Percentiles rank a stretch among this genome's conserved stretches.
phyloP scores from a whole-genome alignment of 2,329 filamentous ascomycete genomes.

The Trichoderma sp. region DNA sequence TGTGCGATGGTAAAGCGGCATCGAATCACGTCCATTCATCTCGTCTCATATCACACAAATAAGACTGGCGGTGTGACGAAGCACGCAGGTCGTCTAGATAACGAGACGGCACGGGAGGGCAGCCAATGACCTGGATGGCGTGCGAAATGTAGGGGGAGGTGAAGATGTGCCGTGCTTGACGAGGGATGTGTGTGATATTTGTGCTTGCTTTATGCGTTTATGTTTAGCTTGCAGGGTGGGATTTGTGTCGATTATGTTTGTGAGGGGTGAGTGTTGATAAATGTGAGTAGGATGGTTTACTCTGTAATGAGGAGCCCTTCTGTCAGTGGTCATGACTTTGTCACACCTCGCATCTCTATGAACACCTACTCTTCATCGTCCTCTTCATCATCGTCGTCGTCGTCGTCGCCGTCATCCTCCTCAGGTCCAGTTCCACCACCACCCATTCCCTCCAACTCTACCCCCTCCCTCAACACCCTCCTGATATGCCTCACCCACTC shows the following conservation, averaged over 20 bases:
- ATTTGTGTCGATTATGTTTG: too few species aligned
- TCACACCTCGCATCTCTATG: too few species aligned
- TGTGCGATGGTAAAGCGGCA: not conserved
- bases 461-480: not conserved
- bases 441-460: not conserved
- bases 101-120: not conserved
- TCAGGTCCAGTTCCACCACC: not conserved
- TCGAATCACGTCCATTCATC: not conserved
- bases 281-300: not conserved
- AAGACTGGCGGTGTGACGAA: slow-evolving; percentile 18
- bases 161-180: not conserved
- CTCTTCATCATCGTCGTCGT: not conserved
- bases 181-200: not conserved
- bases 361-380: not conserved
- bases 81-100: not conserved
- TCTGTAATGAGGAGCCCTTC: not conserved
- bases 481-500: slow-evolving; percentile 1
- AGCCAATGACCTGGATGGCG: not conserved
- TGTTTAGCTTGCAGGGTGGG: not conserved
- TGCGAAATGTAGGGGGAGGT: not conserved
- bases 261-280: not conserved
- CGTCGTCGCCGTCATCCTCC: not conserved
- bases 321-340: not conserved
- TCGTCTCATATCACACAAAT: not conserved
- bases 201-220: not conserved